These are phyloP conservation scores for Ganoderma sinense DNA, from an alignment of 1,284 basidiomycete species.

Conservation along the genomic window DNA sequence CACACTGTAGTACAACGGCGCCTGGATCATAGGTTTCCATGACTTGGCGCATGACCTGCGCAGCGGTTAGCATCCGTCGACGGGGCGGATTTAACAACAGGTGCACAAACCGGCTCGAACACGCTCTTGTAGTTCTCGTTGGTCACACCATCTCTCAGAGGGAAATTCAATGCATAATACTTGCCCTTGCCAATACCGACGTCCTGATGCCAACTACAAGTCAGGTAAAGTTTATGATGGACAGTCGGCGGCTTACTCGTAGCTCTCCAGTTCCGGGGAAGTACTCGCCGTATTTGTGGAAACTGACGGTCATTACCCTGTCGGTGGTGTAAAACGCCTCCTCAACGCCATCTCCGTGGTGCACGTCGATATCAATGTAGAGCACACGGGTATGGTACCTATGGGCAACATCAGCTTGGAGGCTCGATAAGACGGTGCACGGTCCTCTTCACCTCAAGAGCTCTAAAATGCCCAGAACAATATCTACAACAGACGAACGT, in stretches of 20 bases:
- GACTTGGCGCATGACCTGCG: constrained; percentile 90
- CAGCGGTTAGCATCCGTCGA: neutral
- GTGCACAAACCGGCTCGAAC: constrained; percentile 86
- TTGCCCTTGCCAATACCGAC: constrained; percentile 94
- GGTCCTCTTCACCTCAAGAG: constrained; percentile 71
- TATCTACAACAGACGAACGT: constrained; percentile 61
- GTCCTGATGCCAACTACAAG: constrained; percentile 61
- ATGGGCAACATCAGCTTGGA: neutral
- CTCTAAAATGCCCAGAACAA: constrained; percentile 97
- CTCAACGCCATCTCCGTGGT: constrained; percentile 99
- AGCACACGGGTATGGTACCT: constrained; percentile 95
- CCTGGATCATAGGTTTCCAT: constrained; percentile 97
- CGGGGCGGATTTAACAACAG: neutral
- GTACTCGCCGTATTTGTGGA: constrained; percentile 99
- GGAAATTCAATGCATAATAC: constrained; percentile 95
- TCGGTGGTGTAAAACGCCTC: constrained; percentile 99
- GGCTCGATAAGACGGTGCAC: no score
- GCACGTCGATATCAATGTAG: constrained; percentile 99
- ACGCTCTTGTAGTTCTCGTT: constrained; percentile 96
- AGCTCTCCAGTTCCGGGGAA: constrained; percentile 99
- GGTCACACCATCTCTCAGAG: constrained; percentile 93
- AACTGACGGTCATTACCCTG: constrained; percentile 97
- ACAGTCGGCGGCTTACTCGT: constrained; percentile 61
- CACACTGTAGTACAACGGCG: constrained; percentile 97
- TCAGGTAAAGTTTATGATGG: constrained; percentile 4